Percentiles rank a stretch among this genome's conserved stretches.
These are phyloP conservation scores for Ophiostoma ulmi DNA, from an alignment of 2,329 filamentous ascomycete species.

Conservation along the genomic window DNA sequence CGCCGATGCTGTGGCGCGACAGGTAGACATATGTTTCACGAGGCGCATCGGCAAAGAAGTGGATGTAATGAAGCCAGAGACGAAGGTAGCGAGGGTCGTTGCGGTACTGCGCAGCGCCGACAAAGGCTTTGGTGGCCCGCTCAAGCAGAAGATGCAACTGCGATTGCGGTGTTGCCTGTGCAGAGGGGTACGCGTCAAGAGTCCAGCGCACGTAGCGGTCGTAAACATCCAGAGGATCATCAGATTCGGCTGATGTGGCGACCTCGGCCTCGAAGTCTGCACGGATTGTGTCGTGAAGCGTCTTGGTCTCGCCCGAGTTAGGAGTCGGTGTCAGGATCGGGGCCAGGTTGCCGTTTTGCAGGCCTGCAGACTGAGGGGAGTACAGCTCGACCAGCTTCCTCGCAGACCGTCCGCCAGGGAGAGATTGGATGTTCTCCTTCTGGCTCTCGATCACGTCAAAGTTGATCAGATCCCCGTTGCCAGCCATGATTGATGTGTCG, in stretches of 20 bases:
- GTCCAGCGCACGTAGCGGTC: conserved; percentile 98
- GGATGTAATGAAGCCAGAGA: conserved; percentile 90
- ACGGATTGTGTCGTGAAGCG: conserved; percentile 72
- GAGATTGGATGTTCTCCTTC: conserved; percentile 95
- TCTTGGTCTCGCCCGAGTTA: conserved; percentile 64
- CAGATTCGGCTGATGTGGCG: conserved; percentile 71
- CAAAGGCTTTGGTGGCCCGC: conserved; percentile 84
- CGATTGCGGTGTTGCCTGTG: conserved; percentile 87
- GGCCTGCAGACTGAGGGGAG: conserved; percentile 58
- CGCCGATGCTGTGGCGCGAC: conserved; percentile 80
- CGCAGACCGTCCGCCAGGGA: conserved; percentile 82
- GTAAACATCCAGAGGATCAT: conserved; percentile 92
- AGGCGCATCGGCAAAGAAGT: conserved; percentile 86
- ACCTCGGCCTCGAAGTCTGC: conserved; percentile 84
- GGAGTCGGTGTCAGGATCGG: conserved; percentile 43
- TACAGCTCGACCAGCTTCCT: conserved; percentile 80
- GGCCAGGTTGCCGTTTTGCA: conserved; percentile 43
- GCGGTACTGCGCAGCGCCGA: conserved; percentile 80
- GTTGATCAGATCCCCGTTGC: conserved; percentile 51
- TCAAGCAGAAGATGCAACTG: conserved; percentile 84
- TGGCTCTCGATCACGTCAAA: conserved; percentile 94
- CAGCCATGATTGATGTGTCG: conserved; percentile 25
- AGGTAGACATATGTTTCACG: conserved; percentile 90
- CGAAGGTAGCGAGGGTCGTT: conserved; percentile 93
- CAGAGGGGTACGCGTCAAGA: conserved; percentile 86